Base-by-base conservation (phyloP, 495 filamentous ascomycete genomes). In the Platismatia glauca region DNA sequence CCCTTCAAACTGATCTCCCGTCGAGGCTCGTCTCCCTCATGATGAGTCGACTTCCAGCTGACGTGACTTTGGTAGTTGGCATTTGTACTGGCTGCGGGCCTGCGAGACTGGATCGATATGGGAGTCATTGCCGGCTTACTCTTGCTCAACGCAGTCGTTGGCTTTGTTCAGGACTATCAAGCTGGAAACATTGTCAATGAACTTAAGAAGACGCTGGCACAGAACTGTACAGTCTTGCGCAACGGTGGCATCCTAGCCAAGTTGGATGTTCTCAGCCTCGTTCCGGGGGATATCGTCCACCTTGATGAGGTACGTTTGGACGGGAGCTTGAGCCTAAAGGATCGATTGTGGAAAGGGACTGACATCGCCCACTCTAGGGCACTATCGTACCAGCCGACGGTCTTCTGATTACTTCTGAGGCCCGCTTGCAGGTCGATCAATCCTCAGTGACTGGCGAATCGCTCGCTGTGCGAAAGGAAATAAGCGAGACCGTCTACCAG, bases 381-480 rank as follows among this genome's bases (percentile, higher is more conserved):
- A 91, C 89, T 62, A 94, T 95, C 65, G 85, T 95, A 72, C 87
- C 90, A 57, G 91, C 90, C 67, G 91, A 96, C 73, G 91, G 91
- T 62, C 85, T 85, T 58, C 84, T 96, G 70, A 81, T 92, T 63
- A 89, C 87, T 70, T 84, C 89, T 52, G 82, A 85, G 68, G 84
- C 88, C 61, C 88, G 87, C 78, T 82, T 96, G 58, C 90, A 95
- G 72, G 86, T 96, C 64, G 91, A 96, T 75, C 91, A 95, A 77
- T 95, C 91, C 63, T 82, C 88, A 65, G 89, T 96, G 69, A 95
- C 91, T 37, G 91, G 91, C 64, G 91, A 96, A 77, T 95, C 91
- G 68, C 84, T 95, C 61, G 90, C 91, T 64, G 90, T 94, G 62
- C 88, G 92, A 74, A 95, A 93, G 50, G 33, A 78, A 83, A 86